A percentile compares a stretch with the other conserved stretches of the same genome.
Conservation (phyloP, 169 alveolate species). For the Besnoitia besnoiti region DNA sequence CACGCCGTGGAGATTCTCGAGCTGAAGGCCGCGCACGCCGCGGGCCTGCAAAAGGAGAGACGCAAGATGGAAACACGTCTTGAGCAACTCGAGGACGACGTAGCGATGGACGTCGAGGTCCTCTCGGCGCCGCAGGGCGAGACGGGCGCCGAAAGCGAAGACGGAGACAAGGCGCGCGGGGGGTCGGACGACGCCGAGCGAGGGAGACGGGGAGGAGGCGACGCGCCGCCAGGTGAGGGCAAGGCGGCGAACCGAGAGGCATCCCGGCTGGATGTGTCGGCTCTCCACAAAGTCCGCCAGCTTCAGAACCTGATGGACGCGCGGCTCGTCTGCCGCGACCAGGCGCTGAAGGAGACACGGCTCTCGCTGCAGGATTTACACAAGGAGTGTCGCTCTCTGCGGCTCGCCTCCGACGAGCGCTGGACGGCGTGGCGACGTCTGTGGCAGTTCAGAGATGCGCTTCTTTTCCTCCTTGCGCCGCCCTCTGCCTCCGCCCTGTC, state of each 20-base stretch:
- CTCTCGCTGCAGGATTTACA: slow-evolving; percentile 38
- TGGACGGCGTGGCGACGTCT: background rate
- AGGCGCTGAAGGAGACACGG: slow-evolving; percentile 5
- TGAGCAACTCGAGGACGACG: slow-evolving; percentile 47
- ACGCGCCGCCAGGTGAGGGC: background rate
- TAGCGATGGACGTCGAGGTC: slow-evolving; percentile 29
- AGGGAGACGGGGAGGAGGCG: no score
- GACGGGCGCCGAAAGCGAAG: background rate
- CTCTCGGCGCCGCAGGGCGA: background rate
- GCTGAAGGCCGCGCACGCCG: slow-evolving; percentile 37
- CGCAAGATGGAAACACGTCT: background rate
- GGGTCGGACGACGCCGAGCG: no score
- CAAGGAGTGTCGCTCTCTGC: background rate
- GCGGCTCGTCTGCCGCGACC: slow-evolving; percentile 40
- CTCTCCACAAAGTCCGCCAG: slow-evolving; percentile 29
- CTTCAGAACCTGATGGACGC: slow-evolving; percentile 50
- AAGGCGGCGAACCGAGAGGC: background rate
- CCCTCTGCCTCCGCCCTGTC: background rate
- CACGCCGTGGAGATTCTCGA: slow-evolving; percentile 8
- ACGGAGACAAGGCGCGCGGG: no score
- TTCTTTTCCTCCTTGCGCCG: background rate
- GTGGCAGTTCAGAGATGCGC: background rate
- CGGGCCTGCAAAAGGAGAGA: slow-evolving; percentile 41
- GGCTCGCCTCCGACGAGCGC: background rate
- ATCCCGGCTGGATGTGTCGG: background rate